Evolutionary conservation across 2,329 filamentous ascomycete genomes (phyloP).

Genomic region (Fusarium sp.): DNA sequence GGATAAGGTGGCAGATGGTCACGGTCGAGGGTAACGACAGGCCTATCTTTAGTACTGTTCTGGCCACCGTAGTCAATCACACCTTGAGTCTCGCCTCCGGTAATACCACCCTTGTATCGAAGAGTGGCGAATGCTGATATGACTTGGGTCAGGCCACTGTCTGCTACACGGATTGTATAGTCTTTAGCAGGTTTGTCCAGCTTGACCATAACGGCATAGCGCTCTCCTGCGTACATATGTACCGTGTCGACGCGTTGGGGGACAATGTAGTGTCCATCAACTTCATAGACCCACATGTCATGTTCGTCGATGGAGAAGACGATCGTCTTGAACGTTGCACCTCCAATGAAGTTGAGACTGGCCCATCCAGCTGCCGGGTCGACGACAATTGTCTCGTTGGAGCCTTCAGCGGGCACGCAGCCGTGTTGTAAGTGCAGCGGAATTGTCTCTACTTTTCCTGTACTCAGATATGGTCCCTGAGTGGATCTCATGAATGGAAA

Average conservation of each 20-base stretch:
- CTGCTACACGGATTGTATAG: slow-evolving; percentile 4
- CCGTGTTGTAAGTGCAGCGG: slow-evolving; percentile 9
- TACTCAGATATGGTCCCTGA: slow-evolving; percentile 1
- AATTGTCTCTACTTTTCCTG: neutral
- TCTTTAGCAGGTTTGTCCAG: slow-evolving; percentile 6
- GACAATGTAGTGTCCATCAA: slow-evolving; percentile 10
- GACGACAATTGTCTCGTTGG: slow-evolving; percentile 1
- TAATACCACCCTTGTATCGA: slow-evolving; percentile 1
- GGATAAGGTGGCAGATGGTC: slow-evolving; percentile 6
- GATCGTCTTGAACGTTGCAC: slow-evolving; percentile 13
- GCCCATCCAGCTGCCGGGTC: slow-evolving; percentile 3
- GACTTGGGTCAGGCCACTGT: slow-evolving; percentile 9
- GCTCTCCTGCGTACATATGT: slow-evolving; percentile 11
- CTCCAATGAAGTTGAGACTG: slow-evolving; percentile 4
- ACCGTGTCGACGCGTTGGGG: slow-evolving; percentile 9
- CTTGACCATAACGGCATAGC: slow-evolving; percentile 7
- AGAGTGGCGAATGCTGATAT: slow-evolving; percentile 14
- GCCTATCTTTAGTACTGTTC: neutral
- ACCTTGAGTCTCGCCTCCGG: neutral
- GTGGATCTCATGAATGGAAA: slow-evolving; percentile 15
- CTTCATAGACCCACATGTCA: slow-evolving; percentile 14
- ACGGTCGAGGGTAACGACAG: slow-evolving; percentile 6
- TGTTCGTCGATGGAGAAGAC: slow-evolving; percentile 14
- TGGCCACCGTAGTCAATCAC: slow-evolving; percentile 13
- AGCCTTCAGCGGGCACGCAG: slow-evolving; percentile 1